phyloP scores from a whole-genome alignment of 352 stramenopile species.

The Phytophthora fragariaefolia region DNA sequence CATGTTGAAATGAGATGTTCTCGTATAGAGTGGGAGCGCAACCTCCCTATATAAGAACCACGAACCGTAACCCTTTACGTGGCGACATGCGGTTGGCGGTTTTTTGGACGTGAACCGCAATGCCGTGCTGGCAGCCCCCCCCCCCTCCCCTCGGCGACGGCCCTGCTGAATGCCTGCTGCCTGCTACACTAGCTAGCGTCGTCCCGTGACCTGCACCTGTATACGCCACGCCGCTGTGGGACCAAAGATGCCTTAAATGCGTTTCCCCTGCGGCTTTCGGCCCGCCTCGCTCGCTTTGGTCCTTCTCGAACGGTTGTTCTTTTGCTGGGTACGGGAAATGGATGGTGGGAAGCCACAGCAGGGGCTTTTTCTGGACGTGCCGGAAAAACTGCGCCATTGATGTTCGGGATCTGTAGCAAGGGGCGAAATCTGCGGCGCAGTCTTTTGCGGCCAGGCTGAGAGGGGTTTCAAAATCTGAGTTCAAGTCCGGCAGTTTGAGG shows the following conservation, averaged over 20 bases:
- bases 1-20: constrained; percentile 7
- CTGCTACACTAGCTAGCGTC: not conserved
- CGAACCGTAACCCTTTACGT: constrained; percentile 35
- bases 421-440: constrained; percentile 2
- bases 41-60: constrained; percentile 45
- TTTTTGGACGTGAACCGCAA: constrained; percentile 21
- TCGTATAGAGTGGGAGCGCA: not conserved
- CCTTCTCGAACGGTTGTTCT: constrained; percentile 30
- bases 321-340: constrained; percentile 39
- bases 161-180: not conserved
- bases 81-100: constrained; percentile 44
- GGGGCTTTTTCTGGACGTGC: constrained; percentile 14
- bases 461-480: constrained; percentile 32
- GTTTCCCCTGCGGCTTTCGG: not conserved
- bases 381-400: constrained; percentile 18
- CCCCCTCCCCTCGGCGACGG: not conserved
- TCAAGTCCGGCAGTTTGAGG: constrained; percentile 35
- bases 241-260: not conserved
- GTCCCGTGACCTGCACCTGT: constrained; percentile 12
- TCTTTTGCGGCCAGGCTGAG: constrained; percentile 21
- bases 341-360: constrained; percentile 24
- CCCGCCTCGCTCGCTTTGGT: constrained; percentile 2
- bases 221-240: not conserved
- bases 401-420: not conserved
- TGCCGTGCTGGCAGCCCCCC: not conserved